Conservation (phyloP, 805 yeast species). For the Saccharomycodes ludwigii region DNA sequence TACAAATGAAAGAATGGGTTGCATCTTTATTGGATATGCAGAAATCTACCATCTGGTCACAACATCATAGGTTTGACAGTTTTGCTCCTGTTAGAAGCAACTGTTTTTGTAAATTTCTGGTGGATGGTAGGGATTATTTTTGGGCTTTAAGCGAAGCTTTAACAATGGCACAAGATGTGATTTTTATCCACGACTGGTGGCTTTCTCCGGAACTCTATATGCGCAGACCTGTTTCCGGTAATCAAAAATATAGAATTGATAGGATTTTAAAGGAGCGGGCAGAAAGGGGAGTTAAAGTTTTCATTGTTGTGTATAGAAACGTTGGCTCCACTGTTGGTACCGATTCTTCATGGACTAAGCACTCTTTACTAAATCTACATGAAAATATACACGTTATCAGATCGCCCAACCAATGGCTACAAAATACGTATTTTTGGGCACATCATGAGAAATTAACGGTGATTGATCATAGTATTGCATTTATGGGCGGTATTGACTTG, state of each 20-base stretch:
- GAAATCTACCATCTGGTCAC: conserved; percentile 57
- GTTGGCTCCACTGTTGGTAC: conserved; percentile 89
- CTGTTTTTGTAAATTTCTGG: conserved; percentile 92
- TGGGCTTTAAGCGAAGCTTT: conserved; percentile 93
- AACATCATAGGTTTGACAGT: conserved; percentile 64
- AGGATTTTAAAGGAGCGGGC: conserved; percentile 82
- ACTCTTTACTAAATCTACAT: conserved; percentile 75
- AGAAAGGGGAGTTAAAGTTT: conserved; percentile 87
- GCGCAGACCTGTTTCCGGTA: conserved; percentile 90
- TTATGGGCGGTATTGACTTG: conserved; percentile 89
- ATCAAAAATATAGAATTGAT: conserved; percentile 88
- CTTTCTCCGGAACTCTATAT: conserved; percentile 85
- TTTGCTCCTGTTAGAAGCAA: conserved; percentile 86
- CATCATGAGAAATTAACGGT: conserved; percentile 91
- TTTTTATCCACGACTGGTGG: conserved; percentile 99
- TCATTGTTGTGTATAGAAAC: conserved; percentile 83
- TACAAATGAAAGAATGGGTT: conserved; percentile 62
- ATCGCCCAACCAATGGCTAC: conserved; percentile 90
- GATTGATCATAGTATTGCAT: conserved; percentile 78
- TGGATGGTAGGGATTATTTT: conserved; percentile 90
- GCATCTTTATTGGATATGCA: conserved; percentile 61
- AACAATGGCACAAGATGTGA: conserved; percentile 85
- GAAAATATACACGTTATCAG: conserved; percentile 81
- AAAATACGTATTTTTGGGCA: conserved; percentile 95
- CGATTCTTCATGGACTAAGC: conserved; percentile 90